phyloP scores from a whole-genome alignment of 768 basidiomycete genomes.

The Cystobasidiopsis lactophilus region DNA sequence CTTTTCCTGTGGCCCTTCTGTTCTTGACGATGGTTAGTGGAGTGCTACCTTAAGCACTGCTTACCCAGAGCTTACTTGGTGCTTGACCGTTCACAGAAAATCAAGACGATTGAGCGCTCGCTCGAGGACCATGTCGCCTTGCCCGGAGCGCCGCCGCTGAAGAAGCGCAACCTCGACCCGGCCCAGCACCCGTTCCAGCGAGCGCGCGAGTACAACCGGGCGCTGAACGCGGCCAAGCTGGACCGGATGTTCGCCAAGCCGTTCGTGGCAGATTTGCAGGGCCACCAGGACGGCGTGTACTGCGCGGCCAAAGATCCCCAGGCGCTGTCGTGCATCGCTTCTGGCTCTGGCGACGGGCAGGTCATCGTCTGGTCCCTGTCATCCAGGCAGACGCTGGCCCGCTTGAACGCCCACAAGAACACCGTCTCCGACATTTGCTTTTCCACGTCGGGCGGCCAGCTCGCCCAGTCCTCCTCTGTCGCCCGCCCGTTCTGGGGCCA shows the following conservation, averaged over 20 bases:
- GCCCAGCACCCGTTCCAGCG: constrained; percentile 87
- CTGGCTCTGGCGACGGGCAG: constrained; percentile 89
- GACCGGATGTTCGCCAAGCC: constrained; percentile 96
- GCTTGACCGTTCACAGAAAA: too few relatives aligned
- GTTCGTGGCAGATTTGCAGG: constrained; percentile 69
- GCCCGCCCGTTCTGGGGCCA: constrained; percentile 1
- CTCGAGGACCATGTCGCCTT: constrained; percentile 27
- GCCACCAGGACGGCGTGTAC: constrained; percentile 88
- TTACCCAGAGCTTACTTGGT: too few relatives aligned
- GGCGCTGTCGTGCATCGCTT: constrained; percentile 55
- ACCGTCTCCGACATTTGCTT: constrained; percentile 68
- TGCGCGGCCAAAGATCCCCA: constrained; percentile 46
- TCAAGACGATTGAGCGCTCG: constrained; percentile 19
- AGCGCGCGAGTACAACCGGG: constrained; percentile 77
- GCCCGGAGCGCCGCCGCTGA: constrained; percentile 65
- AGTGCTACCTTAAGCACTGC: too few relatives aligned
- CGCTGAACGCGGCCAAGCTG: constrained; percentile 86
- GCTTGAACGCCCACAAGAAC: constrained; percentile 54
- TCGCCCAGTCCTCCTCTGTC: not conserved
- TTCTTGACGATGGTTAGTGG: too few relatives aligned
- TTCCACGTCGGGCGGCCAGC: constrained; percentile 21
- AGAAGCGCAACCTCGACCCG: constrained; percentile 76
- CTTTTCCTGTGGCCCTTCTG: too few relatives aligned
- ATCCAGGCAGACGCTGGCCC: constrained; percentile 34
- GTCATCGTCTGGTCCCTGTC: constrained; percentile 67